Conservation (phyloP, 345 rosid species). For the Ailanthus altissimus region DNA sequence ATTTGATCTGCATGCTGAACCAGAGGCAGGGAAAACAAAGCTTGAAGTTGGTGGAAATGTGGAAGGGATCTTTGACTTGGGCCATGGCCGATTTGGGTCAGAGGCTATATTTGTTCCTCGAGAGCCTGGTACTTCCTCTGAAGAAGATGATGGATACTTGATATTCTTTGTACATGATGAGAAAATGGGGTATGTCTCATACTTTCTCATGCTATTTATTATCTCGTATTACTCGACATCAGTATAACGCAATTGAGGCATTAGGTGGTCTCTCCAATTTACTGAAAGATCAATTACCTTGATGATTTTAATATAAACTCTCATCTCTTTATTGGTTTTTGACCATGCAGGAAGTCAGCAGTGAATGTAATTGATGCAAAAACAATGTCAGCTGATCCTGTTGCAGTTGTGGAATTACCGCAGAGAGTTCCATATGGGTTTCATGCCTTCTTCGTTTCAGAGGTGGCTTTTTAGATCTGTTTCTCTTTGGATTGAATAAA, state of each 20-base stretch:
- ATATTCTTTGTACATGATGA: constrained; percentile 90
- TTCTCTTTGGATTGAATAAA: neutral
- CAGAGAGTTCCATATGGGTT: constrained; percentile 93
- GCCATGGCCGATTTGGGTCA: constrained; percentile 87
- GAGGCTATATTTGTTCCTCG: constrained; percentile 92
- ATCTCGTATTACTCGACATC: too few relatives aligned
- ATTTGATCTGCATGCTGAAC: constrained; percentile 87
- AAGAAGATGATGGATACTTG: constrained; percentile 95
- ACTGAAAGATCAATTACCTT: neutral
- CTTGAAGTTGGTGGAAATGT: constrained; percentile 93
- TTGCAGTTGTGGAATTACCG: constrained; percentile 90
- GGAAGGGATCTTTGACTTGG: constrained; percentile 78
- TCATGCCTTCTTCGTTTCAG: constrained; percentile 95
- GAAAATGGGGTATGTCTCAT: constrained; percentile 57
- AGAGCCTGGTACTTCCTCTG: constrained; percentile 56
- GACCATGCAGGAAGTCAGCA: constrained; percentile 68
- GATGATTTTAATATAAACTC: neutral
- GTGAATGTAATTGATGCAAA: constrained; percentile 89
- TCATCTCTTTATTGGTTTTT: neutral
- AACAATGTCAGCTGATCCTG: constrained; percentile 93
- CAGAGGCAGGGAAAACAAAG: constrained; percentile 62
- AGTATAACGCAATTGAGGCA: neutral
- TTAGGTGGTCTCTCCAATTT: neutral
- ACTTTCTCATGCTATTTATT: constrained; percentile 19
- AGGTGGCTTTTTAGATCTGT: constrained; percentile 45